Conservation (phyloP, 2,329 filamentous ascomycete species). For the Fusarium clavum region DNA sequence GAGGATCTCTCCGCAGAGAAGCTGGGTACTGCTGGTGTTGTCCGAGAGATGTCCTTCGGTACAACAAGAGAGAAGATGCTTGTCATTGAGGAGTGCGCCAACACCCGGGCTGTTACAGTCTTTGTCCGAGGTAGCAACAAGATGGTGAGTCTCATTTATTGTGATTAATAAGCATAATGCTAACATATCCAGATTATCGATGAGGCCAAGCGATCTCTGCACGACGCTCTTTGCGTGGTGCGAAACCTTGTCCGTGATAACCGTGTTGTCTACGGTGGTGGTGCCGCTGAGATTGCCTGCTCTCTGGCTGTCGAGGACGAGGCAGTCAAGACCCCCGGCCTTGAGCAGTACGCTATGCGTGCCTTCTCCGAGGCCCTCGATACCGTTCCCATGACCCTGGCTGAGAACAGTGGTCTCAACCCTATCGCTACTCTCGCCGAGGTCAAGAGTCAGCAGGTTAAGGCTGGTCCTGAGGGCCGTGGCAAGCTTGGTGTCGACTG, state of each 20-base stretch:
- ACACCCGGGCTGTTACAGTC: conserved; percentile 94
- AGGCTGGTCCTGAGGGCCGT: conserved; percentile 64
- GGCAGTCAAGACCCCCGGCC: conserved; percentile 92
- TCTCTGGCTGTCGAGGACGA: conserved; percentile 95
- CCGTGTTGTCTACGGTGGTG: conserved; percentile 96
- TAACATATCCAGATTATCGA: conserved; percentile 83
- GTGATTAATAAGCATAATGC: not conserved
- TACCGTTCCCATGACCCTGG: conserved; percentile 91
- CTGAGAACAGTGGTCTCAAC: conserved; percentile 96
- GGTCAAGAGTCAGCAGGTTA: conserved; percentile 96
- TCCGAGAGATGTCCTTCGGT: conserved; percentile 95
- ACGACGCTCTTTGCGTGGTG: conserved; percentile 97
- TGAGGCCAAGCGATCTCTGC: conserved; percentile 96
- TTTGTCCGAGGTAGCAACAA: conserved; percentile 99
- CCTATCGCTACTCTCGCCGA: conserved; percentile 95
- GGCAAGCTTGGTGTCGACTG: conserved; percentile 92
- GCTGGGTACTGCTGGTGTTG: conserved; percentile 88
- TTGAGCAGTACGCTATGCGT: conserved; percentile 99
- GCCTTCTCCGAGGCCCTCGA: conserved; percentile 97
- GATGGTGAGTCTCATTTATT: conserved; percentile 74
- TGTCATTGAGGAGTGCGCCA: conserved; percentile 98
- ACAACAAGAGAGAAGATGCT: conserved; percentile 99
- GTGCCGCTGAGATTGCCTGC: conserved; percentile 96
- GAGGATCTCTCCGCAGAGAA: conserved; percentile 93
- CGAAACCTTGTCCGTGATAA: conserved; percentile 96